Conservation (phyloP, 2,329 filamentous ascomycete genomes). For the Alternaria viburni region DNA sequence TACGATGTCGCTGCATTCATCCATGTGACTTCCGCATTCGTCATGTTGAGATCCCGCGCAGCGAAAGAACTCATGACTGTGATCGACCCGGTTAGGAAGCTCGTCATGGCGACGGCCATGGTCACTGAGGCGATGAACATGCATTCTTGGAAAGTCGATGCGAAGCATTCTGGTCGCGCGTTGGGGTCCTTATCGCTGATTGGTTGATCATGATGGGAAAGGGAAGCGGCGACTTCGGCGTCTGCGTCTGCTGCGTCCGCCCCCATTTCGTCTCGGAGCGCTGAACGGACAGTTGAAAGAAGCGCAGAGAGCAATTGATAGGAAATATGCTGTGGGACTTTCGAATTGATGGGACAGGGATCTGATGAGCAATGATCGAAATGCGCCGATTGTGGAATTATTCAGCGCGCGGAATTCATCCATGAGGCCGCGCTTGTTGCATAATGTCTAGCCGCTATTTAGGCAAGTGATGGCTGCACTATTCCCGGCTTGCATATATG, state of each 20-base stretch:
- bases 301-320: background rate
- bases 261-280: conserved; percentile 11
- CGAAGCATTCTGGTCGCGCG: conserved; percentile 64
- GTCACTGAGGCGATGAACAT: conserved; percentile 71
- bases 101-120: conserved; percentile 68
- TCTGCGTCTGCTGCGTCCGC: conserved; percentile 18
- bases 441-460: background rate
- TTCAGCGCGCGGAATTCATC: conserved; percentile 27
- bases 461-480: background rate
- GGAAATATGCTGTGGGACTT: background rate
- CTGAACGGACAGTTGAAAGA: background rate
- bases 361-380: background rate
- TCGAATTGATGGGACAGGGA: background rate
- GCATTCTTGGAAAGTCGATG: conserved; percentile 66
- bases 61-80: conserved; percentile 69
- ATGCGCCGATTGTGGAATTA: conserved; percentile 10
- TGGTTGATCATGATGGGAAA: conserved; percentile 15
- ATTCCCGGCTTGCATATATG: background rate
- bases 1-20: conserved; percentile 67
- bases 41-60: conserved; percentile 66
- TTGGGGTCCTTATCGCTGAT: conserved; percentile 38
- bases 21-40: conserved; percentile 71
- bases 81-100: conserved; percentile 65
- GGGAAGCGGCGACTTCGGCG: conserved; percentile 13
- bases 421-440: conserved; percentile 4